Evolutionary conservation across 2,329 filamentous ascomycete genomes (phyloP), one percentile per base, ranked within the genome.

Genomic region (Talaromyces marneffei): DNA sequence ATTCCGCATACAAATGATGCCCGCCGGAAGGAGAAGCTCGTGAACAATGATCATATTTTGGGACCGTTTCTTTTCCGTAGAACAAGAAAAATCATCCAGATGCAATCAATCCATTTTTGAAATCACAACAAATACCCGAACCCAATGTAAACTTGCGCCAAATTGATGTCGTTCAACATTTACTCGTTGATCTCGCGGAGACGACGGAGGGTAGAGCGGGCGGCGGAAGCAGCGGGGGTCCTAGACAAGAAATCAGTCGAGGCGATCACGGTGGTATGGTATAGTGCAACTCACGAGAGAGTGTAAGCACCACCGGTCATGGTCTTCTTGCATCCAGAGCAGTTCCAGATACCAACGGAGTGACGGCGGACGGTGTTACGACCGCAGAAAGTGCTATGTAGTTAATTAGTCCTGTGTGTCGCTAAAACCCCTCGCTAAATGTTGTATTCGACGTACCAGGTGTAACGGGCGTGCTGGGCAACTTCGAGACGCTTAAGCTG

Each of bases 401-500:
- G 18, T 14, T 31, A n/a, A 56, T 60, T 60, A 60, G 58, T 29
- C 33, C 35, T 35, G 12, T 14, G 8, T 37, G n/a, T 20, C 33
- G 31, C 4, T 9, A 25, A 20, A 23, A 16, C 3, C 20, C 50
- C 18, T 35, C 9, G 55, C 55, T 44, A 2, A 8, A 12, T 29
- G 52, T 29, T 55, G 14, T 37, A 37, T 54, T 25, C 46, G 46
- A 59, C 61, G 18, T 62, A 62, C 60, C 60, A 97, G 78, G 88
- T 87, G 80, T 97, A 97, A 80, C 89, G 89, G 83, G 92, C 91
- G 86, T 99, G 94, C 83, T 97, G 94, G 75, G 91, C 90, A 80
- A 97, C 90, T 89, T 97, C 94, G 89, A 97, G 96, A 90, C 97
- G 97, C 91, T 97, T 97, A 78, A 94, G 89, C 80, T 92, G 92